These are phyloP conservation scores for Litchi chinensis DNA, from an alignment of 345 rosid genomes.

Conservation along the genomic window DNA sequence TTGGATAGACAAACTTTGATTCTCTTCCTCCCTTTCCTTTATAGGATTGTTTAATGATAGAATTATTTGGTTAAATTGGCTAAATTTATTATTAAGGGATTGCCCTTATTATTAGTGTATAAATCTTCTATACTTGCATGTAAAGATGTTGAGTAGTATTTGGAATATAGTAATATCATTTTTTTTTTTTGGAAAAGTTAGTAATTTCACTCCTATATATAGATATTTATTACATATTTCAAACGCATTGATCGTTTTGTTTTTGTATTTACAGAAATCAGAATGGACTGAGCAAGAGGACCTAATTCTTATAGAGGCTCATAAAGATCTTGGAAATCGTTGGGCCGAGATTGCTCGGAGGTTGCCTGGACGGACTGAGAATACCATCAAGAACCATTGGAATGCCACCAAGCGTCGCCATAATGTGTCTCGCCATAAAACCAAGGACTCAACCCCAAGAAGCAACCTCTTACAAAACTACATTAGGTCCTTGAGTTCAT, in stretches of 20 bases:
- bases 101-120: too few relatives aligned
- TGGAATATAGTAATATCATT: too few relatives aligned
- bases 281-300: conserved; percentile 77
- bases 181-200: too few relatives aligned
- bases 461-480: conserved; percentile 37
- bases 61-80: background rate
- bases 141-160: background rate
- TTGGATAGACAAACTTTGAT: background rate
- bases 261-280: conserved; percentile 51
- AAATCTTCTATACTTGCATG: too few relatives aligned
- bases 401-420: conserved; percentile 60
- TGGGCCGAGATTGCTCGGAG: conserved; percentile 75
- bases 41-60: background rate
- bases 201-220: too few relatives aligned
- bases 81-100: background rate
- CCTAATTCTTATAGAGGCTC: conserved; percentile 40
- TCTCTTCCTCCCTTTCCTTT: background rate
- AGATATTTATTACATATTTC: too few relatives aligned
- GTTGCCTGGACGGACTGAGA: conserved; percentile 64
- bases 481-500: conserved; percentile 33
- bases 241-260: too few relatives aligned
- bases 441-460: conserved; percentile 23
- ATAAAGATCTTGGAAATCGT: conserved; percentile 58
- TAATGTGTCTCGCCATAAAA: conserved; percentile 36
- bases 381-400: conserved; percentile 62